Evolutionary conservation across 441 rosid species (phyloP).

Genomic region (Populus hybrid): DNA sequence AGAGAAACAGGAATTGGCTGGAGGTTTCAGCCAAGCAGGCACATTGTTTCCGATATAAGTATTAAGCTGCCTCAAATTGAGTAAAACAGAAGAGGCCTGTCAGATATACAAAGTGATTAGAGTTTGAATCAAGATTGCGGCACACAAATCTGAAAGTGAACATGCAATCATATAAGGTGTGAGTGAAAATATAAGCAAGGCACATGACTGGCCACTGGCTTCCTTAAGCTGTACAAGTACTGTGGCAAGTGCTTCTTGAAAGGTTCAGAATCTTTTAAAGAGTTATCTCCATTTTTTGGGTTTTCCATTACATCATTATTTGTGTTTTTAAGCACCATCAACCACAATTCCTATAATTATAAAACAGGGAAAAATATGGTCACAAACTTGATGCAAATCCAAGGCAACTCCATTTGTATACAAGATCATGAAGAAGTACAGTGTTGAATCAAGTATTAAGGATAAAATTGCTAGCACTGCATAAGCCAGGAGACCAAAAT

Average conservation of each 20-base stretch:
- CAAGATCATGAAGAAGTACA: background rate
- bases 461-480: background rate
- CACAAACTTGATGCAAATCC: slow-evolving; percentile 2
- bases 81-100: slow-evolving; percentile 60
- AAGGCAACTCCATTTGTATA: background rate
- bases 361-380: slow-evolving; percentile 4
- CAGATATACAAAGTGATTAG: slow-evolving; percentile 12
- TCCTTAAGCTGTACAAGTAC: slow-evolving; percentile 48
- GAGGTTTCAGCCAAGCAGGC: slow-evolving; percentile 46
- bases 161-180: background rate
- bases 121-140: slow-evolving; percentile 8
- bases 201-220: slow-evolving; percentile 51
- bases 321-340: slow-evolving; percentile 37
- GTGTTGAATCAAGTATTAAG: background rate
- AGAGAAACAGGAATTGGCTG: slow-evolving; percentile 27
- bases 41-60: slow-evolving; percentile 27
- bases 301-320: slow-evolving; percentile 36
- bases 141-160: slow-evolving; percentile 7
- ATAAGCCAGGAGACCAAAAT: background rate
- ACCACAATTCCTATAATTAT: slow-evolving; percentile 30
- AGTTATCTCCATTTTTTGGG: slow-evolving; percentile 33
- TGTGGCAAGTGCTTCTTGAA: slow-evolving; percentile 34
- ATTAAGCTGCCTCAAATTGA: slow-evolving; percentile 34
- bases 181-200: slow-evolving; percentile 30
- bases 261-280: slow-evolving; percentile 40